phyloP scores from a whole-genome alignment of 2,329 filamentous ascomycete genomes.

The Phaeosphaeria sp. region DNA sequence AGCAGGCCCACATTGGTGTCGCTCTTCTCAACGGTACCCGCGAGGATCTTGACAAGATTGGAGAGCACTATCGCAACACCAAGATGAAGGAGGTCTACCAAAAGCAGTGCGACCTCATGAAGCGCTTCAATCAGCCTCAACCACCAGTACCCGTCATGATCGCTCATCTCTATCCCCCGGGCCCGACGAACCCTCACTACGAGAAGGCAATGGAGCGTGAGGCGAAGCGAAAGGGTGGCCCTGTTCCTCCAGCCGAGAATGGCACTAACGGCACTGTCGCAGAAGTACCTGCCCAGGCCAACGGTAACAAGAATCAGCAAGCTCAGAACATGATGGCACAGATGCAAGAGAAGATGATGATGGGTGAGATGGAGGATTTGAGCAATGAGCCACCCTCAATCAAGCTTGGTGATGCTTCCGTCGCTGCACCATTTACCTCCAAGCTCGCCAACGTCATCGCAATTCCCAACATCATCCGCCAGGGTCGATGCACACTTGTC shows the following conservation, averaged over 20 bases:
- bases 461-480: constrained; percentile 96
- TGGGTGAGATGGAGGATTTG: constrained; percentile 74
- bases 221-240: constrained; percentile 76
- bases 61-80: constrained; percentile 89
- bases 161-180: constrained; percentile 92
- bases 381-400: constrained; percentile 92
- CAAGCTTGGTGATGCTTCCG: constrained; percentile 96
- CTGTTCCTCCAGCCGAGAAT: constrained; percentile 55
- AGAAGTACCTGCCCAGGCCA: constrained; percentile 63
- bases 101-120: constrained; percentile 91
- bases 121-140: constrained; percentile 88
- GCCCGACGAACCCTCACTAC: constrained; percentile 91
- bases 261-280: constrained; percentile 55
- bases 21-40: constrained; percentile 93
- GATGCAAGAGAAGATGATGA: constrained; percentile 80
- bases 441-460: constrained; percentile 97
- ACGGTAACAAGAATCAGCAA: constrained; percentile 83
- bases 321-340: constrained; percentile 88
- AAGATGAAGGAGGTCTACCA: constrained; percentile 99
- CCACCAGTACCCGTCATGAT: constrained; percentile 94
- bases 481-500: constrained; percentile 95
- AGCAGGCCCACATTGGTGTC: constrained; percentile 97
- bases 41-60: constrained; percentile 89
- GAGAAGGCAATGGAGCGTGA: constrained; percentile 90
- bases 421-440: constrained; percentile 95